Percentiles rank a stretch among this genome's conserved stretches.
Evolutionary conservation across 2,329 filamentous ascomycete species (phyloP).

Genomic region (Xylaria sp.): DNA sequence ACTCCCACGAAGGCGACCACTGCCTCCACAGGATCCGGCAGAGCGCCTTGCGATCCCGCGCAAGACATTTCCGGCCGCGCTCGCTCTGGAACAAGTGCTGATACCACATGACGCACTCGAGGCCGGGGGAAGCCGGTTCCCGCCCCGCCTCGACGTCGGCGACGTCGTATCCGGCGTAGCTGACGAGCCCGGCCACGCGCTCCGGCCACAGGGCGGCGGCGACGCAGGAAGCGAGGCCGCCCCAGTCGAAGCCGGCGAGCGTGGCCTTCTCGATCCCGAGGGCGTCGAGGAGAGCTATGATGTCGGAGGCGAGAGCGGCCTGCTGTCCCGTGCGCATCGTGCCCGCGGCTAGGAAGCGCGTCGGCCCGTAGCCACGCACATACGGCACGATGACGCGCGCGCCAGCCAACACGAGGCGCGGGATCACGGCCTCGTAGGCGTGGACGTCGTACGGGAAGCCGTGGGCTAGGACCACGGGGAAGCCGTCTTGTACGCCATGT

Average conservation of each 20-base stretch:
- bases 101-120: slow-evolving; percentile 36
- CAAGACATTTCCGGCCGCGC: slow-evolving; percentile 30
- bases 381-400: slow-evolving; percentile 36
- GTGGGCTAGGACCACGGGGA: slow-evolving; percentile 35
- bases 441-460: slow-evolving; percentile 33
- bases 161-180: slow-evolving; percentile 36
- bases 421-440: slow-evolving; percentile 29
- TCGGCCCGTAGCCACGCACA: slow-evolving; percentile 30
- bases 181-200: slow-evolving; percentile 31
- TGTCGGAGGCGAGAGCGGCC: slow-evolving; percentile 27
- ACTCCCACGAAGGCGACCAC: slow-evolving; percentile 33
- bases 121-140: slow-evolving; percentile 1
- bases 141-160: slow-evolving; percentile 18
- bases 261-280: slow-evolving; percentile 23
- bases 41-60: slow-evolving; percentile 25
- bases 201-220: slow-evolving; percentile 31
- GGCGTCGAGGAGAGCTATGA: slow-evolving; percentile 29
- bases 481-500: slow-evolving; percentile 26
- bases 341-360: slow-evolving; percentile 20
- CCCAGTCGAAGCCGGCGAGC: slow-evolving; percentile 37
- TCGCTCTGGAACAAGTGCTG: slow-evolving; percentile 38
- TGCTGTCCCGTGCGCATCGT: slow-evolving; percentile 33
- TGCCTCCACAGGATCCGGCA: slow-evolving; percentile 31
- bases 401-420: slow-evolving; percentile 18
- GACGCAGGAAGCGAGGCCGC: slow-evolving; percentile 31